Base-by-base conservation (phyloP, 2,329 filamentous ascomycete species). In the Acrocalymma vagum region DNA sequence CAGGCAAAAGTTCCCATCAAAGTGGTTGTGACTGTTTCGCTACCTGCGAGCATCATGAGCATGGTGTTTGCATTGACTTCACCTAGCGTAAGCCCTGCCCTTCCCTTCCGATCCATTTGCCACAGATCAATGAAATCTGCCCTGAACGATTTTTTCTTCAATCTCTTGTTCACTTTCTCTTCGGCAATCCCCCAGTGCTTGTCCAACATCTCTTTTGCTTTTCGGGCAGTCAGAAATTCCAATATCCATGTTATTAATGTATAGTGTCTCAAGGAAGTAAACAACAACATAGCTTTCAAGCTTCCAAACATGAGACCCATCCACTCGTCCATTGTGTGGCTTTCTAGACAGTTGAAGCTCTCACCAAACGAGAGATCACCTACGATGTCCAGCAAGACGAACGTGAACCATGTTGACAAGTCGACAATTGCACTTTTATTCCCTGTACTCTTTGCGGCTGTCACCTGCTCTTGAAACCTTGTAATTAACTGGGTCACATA, bases 341-440 rank as follows among this genome's bases (percentile, higher is more conserved):
- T 58, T 17, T 62, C 49, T 3, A 77, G 49, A 29, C 69, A 72
- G 11, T 61, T 55, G 30, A 75, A 76, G 1, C 76, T 72, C 11
- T 77, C 72, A 0, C 78, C 79, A 45, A 82, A 82, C 0, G 78
- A 75, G 14, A 82, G 67, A 49, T 78, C 75, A 13, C 73, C 74
- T 35, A 56, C 48, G 2, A 65, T 51, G 13, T 65, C 62, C 20
- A 63, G 63, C 4, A 48, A 58, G 9, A 58, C 23, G 14, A 41
- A 55, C 13, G 51, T 51, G 8, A 60, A 31, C 42, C 58, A 48
- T 2, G 51, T 28, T 4, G 38, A 39, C 1, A 65, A 29, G 18
- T 66, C 48, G 4, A 58, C 38, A 1, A 28, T 41, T 23, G 49
- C 22, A 49, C 51, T 6, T 48, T 29, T 21, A 16, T 43, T 37